Base-by-base conservation (phyloP, 2,329 filamentous ascomycete species). In the Pseudogymnoascus pannorum region DNA sequence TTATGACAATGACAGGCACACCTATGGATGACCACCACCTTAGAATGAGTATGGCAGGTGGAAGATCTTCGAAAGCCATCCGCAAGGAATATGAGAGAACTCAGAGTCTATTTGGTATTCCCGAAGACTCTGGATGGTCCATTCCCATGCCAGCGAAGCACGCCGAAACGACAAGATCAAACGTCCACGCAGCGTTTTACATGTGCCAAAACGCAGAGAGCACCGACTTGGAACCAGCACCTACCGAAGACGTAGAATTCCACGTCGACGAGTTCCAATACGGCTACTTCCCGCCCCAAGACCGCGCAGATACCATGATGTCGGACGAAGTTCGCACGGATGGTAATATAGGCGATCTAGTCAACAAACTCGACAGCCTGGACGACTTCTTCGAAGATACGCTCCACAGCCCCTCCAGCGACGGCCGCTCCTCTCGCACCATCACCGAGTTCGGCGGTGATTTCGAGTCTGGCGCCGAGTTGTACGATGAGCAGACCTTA, bases 1-100 rank as follows among this genome's bases (percentile, higher is more conserved):
- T 97, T 68, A 96, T 97, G 83, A 91, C 89, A 26, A 93, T 97
- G 79, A 92, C 92, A 0, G 89, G 91, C 4, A 92, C 89, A 31
- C 89, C 93, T 1, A 91, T 96, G 82, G 94, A 97, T 73, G 91
- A 90, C 68, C 91, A 97, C 68, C 92, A 97, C 71, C 78, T 99
- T 62, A 86, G 94, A 38, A 99, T 99, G 95, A 97, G 93, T 74
- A 97, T 99, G 91, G 92, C 92, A 4, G 88, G 90, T 11, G 87
- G 89, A 1, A 22, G 57, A 14, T 91, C 92, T 2, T 94, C 92
- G 0, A 88, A 89, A 68, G 86, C 88, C 0, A 88, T 94, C 58
- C 87, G 91, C 57, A 97, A 97, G 72, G 92, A 97, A 74, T 97
- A 96, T 68, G 93, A 96, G 71, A 87, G 90, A 20, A 96, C 91